These are phyloP conservation scores for Suillus ampliporus DNA, from an alignment of 768 basidiomycete genomes.

Conservation along the genomic window DNA sequence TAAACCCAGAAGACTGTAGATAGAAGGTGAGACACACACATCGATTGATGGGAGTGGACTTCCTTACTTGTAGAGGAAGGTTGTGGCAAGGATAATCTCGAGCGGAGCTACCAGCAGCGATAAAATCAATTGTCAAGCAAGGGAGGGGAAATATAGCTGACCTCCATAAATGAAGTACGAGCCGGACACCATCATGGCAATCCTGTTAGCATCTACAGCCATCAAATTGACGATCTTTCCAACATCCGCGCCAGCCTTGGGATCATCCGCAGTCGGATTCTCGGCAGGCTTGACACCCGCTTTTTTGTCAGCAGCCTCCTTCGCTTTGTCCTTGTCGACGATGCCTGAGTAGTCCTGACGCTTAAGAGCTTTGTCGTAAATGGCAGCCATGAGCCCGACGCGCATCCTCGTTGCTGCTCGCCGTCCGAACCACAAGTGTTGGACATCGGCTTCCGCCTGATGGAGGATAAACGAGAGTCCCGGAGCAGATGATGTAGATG, in stretches of 20 bases:
- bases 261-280: conserved; percentile 46
- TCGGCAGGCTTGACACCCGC: conserved; percentile 25
- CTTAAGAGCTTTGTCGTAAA: conserved; percentile 89
- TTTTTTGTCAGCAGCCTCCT: conserved; percentile 29
- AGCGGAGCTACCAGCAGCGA: conserved; percentile 58
- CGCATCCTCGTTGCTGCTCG: conserved; percentile 77
- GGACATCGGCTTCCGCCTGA: conserved; percentile 68
- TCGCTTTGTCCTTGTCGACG: conserved; percentile 53
- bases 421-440: conserved; percentile 82
- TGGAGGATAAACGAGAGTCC: conserved; percentile 2
- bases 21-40: conserved; percentile 1
- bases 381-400: conserved; percentile 80
- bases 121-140: neutral
- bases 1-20: conserved; percentile 59
- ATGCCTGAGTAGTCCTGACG: conserved; percentile 85
- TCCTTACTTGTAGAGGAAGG: conserved; percentile 76
- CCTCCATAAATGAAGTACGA: conserved; percentile 74
- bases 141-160: conserved; percentile 28
- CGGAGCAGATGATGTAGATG: neutral
- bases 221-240: conserved; percentile 93
- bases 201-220: conserved; percentile 76
- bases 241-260: conserved; percentile 80
- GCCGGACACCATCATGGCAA: conserved; percentile 58
- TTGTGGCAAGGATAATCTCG: conserved; percentile 73
- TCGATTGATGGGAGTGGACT: neutral